Percentiles rank a stretch among this genome's conserved stretches.
These are phyloP conservation scores for Pistacia vera DNA, from an alignment of 345 rosid species.

Conservation along the genomic window DNA sequence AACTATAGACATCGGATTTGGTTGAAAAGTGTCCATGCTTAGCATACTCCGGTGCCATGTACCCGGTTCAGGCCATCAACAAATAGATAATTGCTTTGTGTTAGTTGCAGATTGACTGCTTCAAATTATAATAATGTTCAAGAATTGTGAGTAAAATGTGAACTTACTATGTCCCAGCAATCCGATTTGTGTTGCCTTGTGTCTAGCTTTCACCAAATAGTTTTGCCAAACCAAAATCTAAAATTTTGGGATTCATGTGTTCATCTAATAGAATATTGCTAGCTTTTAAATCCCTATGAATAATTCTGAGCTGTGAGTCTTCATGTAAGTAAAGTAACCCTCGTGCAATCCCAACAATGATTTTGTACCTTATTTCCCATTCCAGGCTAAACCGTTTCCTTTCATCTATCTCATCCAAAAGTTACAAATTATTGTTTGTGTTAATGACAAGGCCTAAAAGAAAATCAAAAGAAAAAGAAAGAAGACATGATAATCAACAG, in stretches of 20 bases:
- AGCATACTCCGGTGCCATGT: constrained; percentile 56
- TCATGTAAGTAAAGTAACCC: constrained; percentile 33
- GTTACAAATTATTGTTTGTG: background rate
- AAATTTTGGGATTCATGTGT: constrained; percentile 34
- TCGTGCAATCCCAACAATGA: constrained; percentile 25
- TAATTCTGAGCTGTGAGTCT: constrained; percentile 31
- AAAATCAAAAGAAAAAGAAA: background rate
- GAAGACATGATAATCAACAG: background rate
- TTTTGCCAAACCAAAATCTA: constrained; percentile 39
- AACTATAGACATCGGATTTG: constrained; percentile 28
- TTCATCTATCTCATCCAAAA: constrained; percentile 17
- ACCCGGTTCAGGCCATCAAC: constrained; percentile 36
- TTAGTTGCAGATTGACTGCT: no score
- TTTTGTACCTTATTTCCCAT: constrained; percentile 29
- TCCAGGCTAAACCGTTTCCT: constrained; percentile 12
- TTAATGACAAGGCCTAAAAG: background rate
- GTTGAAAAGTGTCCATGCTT: constrained; percentile 40
- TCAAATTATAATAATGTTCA: background rate
- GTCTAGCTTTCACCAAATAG: constrained; percentile 31
- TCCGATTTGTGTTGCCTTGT: constrained; percentile 25
- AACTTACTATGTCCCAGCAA: constrained; percentile 44
- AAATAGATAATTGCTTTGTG: no score
- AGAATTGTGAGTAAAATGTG: background rate
- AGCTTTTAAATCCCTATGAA: constrained; percentile 36
- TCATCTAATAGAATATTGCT: constrained; percentile 33